phyloP scores from a whole-genome alignment of 495 filamentous ascomycete species.

The Trichoderma parareesei region DNA sequence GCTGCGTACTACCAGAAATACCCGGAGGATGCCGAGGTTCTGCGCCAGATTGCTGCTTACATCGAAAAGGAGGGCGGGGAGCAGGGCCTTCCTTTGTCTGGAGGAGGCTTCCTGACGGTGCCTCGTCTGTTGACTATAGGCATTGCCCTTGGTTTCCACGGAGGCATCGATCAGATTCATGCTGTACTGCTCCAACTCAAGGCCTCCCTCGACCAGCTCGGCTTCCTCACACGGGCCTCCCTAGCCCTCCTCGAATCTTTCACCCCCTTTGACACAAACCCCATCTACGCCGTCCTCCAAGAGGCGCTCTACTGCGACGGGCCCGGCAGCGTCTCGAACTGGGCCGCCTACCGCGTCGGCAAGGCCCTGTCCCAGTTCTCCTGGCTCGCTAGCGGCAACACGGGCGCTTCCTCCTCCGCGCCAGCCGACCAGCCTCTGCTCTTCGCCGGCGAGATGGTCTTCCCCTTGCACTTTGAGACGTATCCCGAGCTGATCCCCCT shows the following conservation, averaged over 20 bases:
- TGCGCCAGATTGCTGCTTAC: conserved; percentile 57
- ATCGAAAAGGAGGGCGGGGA: conserved; percentile 45
- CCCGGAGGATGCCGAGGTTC: conserved; percentile 66
- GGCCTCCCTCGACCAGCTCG: conserved; percentile 63
- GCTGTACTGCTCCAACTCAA: conserved; percentile 59
- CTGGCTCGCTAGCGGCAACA: conserved; percentile 27
- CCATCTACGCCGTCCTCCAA: conserved; percentile 81
- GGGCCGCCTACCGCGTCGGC: conserved; percentile 42
- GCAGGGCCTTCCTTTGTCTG: conserved; percentile 43
- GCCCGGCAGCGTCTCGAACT: conserved; percentile 34
- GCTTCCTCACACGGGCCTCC: conserved; percentile 61
- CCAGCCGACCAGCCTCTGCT: conserved; percentile 47
- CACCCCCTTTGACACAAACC: conserved; percentile 59
- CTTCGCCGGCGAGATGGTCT: conserved; percentile 93
- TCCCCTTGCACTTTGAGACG: conserved; percentile 68
- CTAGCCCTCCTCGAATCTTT: conserved; percentile 56
- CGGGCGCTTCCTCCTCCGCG: conserved; percentile 15
- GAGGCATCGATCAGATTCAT: conserved; percentile 62
- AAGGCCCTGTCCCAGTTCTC: conserved; percentile 26
- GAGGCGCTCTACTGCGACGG: conserved; percentile 73
- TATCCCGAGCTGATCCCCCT: conserved; percentile 63
- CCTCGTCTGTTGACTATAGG: conserved; percentile 68
- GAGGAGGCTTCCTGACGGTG: conserved; percentile 60
- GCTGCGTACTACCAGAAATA: conserved; percentile 75
- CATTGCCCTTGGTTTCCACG: conserved; percentile 66